phyloP scores from a whole-genome alignment of 306 rosid genomes.

The Astragalus membranaceus region DNA sequence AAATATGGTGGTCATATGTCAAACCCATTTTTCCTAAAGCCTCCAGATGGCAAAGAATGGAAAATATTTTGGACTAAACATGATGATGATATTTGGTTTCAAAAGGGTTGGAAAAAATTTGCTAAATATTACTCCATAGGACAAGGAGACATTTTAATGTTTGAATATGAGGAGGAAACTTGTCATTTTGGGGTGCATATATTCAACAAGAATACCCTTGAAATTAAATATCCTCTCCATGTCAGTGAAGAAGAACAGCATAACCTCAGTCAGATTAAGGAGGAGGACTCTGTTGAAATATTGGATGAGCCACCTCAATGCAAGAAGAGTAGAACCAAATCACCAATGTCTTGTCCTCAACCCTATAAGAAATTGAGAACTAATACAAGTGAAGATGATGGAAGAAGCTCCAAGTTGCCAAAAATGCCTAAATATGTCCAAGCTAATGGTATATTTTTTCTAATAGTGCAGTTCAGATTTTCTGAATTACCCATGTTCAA shows the following conservation, averaged over 20 bases:
- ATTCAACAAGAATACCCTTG: background rate
- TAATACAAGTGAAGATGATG: background rate
- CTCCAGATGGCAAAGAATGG: background rate
- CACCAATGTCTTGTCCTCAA: background rate
- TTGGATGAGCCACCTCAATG: background rate
- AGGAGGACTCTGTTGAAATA: background rate
- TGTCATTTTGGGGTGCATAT: background rate
- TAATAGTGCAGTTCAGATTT: no score
- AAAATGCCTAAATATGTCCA: background rate
- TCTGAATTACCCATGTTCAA: background rate
- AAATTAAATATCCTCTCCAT: conserved; percentile 14
- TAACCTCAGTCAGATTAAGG: background rate
- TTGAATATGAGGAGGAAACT: background rate
- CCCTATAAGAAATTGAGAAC: conserved; percentile 5
- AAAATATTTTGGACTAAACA: background rate
- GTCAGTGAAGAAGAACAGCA: background rate
- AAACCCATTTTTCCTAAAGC: background rate
- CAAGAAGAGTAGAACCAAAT: conserved; percentile 15
- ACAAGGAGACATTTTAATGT: background rate
- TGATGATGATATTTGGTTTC: background rate
- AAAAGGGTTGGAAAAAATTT: background rate
- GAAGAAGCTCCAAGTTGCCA: background rate
- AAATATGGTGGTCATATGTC: background rate
- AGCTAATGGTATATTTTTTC: background rate
- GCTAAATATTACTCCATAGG: background rate